Percentiles rank a stretch among this genome's conserved stretches.
Conservation (phyloP, 1,284 basidiomycete genomes). For the Vanrija pseudolonga region DNA sequence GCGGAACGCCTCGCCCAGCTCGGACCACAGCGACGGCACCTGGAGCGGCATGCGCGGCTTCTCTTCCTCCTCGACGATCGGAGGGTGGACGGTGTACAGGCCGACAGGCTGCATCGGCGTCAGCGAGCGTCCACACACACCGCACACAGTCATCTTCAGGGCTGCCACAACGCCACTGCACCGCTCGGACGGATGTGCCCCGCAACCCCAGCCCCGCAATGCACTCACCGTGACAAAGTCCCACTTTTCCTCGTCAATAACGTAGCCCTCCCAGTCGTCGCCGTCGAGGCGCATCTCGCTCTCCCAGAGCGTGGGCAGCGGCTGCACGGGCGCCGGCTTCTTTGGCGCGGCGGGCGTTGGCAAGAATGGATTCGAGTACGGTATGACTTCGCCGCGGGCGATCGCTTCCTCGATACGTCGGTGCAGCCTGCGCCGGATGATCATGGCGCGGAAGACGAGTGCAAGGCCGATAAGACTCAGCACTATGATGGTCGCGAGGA, state of each 20-base stretch:
- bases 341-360: constrained; percentile 6
- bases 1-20: constrained; percentile 2
- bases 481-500: constrained; percentile 45
- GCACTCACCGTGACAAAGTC: neutral
- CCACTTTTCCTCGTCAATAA: neutral
- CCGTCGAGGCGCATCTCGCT: constrained; percentile 27
- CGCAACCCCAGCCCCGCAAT: constrained; percentile 21
- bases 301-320: constrained; percentile 42
- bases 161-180: neutral
- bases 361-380: constrained; percentile 18
- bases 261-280: constrained; percentile 7
- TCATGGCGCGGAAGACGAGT: constrained; percentile 40
- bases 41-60: neutral
- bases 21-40: neutral
- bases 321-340: constrained; percentile 28
- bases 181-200: constrained; percentile 9
- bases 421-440: constrained; percentile 39
- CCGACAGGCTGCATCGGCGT: constrained; percentile 21
- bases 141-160: neutral
- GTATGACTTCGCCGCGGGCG: constrained; percentile 34
- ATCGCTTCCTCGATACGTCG: constrained; percentile 37
- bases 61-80: neutral
- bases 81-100: constrained; percentile 12
- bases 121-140: neutral
- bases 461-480: constrained; percentile 37